Conservation (phyloP, 2,329 filamentous ascomycete species). For the Aspergillus oerlinghausenensis region DNA sequence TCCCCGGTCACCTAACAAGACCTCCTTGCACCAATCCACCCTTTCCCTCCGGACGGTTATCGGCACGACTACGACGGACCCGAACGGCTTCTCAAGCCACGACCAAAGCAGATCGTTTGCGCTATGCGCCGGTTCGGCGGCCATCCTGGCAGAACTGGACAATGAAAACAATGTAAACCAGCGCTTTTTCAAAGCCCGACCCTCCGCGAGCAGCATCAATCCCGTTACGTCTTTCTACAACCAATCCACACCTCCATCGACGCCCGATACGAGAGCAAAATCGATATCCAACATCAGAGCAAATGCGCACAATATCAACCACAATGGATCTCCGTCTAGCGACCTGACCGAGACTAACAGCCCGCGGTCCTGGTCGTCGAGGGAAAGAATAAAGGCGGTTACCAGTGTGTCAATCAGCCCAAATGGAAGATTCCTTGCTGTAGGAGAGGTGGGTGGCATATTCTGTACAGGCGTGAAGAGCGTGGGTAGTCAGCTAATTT, state of each 20-base stretch:
- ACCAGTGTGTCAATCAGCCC: conserved; percentile 85
- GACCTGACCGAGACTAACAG: conserved; percentile 55
- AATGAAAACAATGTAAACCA: conserved; percentile 62
- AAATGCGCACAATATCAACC: conserved; percentile 37
- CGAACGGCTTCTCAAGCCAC: conserved; percentile 81
- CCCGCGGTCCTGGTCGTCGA: conserved; percentile 76
- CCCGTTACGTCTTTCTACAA: conserved; percentile 51
- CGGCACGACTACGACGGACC: conserved; percentile 79
- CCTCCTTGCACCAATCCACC: conserved; percentile 38
- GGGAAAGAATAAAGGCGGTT: conserved; percentile 89
- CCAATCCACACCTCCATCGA: conserved; percentile 53
- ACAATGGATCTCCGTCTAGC: conserved; percentile 44
- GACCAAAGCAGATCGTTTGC: conserved; percentile 68
- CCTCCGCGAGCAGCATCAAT: conserved; percentile 64
- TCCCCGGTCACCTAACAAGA: conserved; percentile 59
- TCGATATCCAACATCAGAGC: conserved; percentile 53
- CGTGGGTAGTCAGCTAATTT: not conserved
- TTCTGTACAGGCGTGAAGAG: not conserved
- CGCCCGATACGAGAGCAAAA: conserved; percentile 54
- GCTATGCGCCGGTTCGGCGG: conserved; percentile 87
- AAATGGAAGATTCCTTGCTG: conserved; percentile 80
- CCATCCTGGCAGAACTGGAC: conserved; percentile 80
- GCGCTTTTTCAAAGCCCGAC: conserved; percentile 85
- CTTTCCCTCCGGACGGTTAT: conserved; percentile 79
- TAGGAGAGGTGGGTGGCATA: conserved; percentile 64